Percentiles rank a stretch among this genome's conserved stretches.
These are phyloP conservation scores for Rhizopogon sp. DNA, from an alignment of 768 basidiomycete genomes.

Conservation along the genomic window DNA sequence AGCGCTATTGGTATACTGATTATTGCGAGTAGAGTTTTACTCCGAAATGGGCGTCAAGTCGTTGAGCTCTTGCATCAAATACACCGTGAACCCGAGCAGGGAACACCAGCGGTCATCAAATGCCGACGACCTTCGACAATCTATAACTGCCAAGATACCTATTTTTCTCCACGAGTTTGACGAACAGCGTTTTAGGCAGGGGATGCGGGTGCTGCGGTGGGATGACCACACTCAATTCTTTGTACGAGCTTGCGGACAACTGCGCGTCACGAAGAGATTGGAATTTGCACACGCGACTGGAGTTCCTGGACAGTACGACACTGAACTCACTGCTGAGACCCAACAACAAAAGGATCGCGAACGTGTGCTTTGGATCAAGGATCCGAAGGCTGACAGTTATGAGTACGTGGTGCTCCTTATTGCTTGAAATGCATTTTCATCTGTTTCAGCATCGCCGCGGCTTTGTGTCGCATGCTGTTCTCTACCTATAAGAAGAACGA, in stretches of 20 bases:
- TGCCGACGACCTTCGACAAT: constrained; percentile 42
- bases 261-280: constrained; percentile 54
- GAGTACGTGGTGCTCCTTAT: constrained; percentile 50
- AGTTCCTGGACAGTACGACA: constrained; percentile 26
- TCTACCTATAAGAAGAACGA: constrained; percentile 75
- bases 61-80: constrained; percentile 64
- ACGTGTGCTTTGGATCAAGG: constrained; percentile 61
- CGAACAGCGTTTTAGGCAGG: constrained; percentile 40
- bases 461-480: constrained; percentile 73
- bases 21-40: constrained; percentile 54
- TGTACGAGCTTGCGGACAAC: constrained; percentile 57
- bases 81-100: constrained; percentile 52
- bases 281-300: constrained; percentile 33
- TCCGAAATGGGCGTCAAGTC: constrained; percentile 60
- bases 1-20: not conserved
- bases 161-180: constrained; percentile 85
- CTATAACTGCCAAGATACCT: constrained; percentile 73
- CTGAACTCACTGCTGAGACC: constrained; percentile 62
- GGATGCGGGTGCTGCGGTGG: constrained; percentile 57
- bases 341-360: constrained; percentile 38
- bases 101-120: constrained; percentile 32
- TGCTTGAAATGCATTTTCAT: constrained; percentile 1
- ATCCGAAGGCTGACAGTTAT: constrained; percentile 68
- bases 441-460: constrained; percentile 64
- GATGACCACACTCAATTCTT: constrained; percentile 53